Percentiles rank a stretch among this genome's conserved stretches.
phyloP scores from a whole-genome alignment of 208 protist species.

The Naegleria fowleri region DNA sequence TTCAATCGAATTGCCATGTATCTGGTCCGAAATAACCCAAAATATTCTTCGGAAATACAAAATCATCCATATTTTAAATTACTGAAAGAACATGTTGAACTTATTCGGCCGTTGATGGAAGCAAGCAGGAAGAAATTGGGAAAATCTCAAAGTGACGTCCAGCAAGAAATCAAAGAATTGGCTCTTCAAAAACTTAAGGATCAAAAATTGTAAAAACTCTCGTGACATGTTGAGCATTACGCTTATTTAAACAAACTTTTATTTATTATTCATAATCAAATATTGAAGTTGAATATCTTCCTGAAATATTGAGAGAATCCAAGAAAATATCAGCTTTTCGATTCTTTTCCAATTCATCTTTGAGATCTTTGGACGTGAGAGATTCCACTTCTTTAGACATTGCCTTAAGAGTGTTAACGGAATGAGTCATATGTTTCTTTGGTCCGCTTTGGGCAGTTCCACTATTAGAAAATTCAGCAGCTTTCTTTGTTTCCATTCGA shows the following conservation, averaged over 20 bases:
- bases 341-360: not conserved
- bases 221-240: too few species aligned
- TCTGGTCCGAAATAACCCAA: conserved; percentile 20
- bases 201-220: too few species aligned
- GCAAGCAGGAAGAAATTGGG: not conserved
- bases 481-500: not conserved
- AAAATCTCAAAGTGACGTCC: not conserved
- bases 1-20: conserved; percentile 15
- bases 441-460: not conserved
- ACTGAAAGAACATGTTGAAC: not conserved
- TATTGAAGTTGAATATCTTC: not conserved
- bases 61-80: conserved; percentile 12
- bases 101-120: not conserved
- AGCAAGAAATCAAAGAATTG: not conserved
- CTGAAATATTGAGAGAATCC: not conserved
- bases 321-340: not conserved
- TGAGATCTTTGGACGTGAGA: not conserved
- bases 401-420: not conserved
- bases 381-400: not conserved
- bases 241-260: too few species aligned
- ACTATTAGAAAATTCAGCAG: not conserved
- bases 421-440: not conserved
- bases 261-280: not conserved
- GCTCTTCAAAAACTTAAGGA: not conserved
- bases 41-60: not conserved